Conservation (phyloP, 306 rosid genomes). For the Pterocarpus santalinus region DNA sequence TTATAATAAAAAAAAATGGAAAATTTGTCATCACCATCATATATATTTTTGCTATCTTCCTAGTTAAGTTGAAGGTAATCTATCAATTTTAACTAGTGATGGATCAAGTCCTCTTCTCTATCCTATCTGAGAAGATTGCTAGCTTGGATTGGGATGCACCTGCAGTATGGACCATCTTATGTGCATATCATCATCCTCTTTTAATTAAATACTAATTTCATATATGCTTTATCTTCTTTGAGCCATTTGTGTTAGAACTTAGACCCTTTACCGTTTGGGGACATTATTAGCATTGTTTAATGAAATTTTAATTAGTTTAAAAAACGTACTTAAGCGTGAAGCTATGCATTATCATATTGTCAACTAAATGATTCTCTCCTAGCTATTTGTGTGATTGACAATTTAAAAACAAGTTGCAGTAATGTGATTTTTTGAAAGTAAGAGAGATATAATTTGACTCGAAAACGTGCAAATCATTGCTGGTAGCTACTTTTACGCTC, state of each 20-base stretch:
- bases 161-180: background rate
- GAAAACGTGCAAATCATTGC: conserved; percentile 5
- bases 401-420: background rate
- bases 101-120: background rate
- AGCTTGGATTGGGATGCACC: background rate
- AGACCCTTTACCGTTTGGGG: background rate
- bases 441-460: conserved; percentile 22
- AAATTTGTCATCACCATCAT: background rate
- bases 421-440: conserved; percentile 32
- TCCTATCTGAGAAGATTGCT: background rate
- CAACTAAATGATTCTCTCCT: conserved; percentile 21
- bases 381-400: background rate
- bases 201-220: background rate
- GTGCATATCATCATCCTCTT: background rate
- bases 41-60: background rate
- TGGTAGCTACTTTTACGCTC: conserved; percentile 18
- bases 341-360: conserved; percentile 31
- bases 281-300: background rate
- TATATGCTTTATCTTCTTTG: background rate
- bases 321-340: conserved; percentile 42
- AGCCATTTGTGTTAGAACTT: background rate
- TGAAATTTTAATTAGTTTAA: conserved; percentile 15
- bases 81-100: background rate
- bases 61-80: background rate
- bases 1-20: background rate